phyloP scores from a whole-genome alignment of 768 basidiomycete genomes.

The Daedalea quercina region DNA sequence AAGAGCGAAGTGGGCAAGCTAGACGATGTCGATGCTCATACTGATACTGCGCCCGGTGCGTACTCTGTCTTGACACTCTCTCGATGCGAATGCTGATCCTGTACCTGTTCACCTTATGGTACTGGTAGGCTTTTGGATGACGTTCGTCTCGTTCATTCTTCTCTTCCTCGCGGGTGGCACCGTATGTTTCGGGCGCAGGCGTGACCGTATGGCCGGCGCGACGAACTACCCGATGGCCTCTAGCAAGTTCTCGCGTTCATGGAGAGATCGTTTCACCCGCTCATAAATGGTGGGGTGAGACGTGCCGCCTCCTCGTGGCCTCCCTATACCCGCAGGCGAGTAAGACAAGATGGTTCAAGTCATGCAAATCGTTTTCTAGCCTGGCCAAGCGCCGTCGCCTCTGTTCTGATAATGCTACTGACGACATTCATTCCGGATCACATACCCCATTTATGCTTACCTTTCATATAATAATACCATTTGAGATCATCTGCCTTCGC shows the following conservation, averaged over 20 bases:
- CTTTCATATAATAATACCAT: no score
- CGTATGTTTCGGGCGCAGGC: conserved; percentile 63
- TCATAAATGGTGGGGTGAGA: not conserved
- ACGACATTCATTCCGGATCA: no score
- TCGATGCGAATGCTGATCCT: not conserved
- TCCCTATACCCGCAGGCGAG: no score
- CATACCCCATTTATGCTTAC: no score
- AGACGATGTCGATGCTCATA: conserved; percentile 33
- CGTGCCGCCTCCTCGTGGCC: no score
- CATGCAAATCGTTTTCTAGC: no score
- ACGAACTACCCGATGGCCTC: conserved; percentile 19
- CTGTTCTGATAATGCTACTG: no score
- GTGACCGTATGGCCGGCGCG: conserved; percentile 39
- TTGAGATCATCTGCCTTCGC: no score
- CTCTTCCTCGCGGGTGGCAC: conserved; percentile 60
- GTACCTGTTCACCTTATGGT: not conserved
- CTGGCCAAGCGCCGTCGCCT: no score
- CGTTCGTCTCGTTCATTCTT: conserved; percentile 58
- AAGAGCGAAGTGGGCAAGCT: conserved; percentile 53
- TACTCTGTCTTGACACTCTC: conserved; percentile 1
- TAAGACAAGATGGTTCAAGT: no score
- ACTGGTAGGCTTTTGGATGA: conserved; percentile 65
- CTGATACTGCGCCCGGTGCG: conserved; percentile 60
- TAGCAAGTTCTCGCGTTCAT: conserved; percentile 21
- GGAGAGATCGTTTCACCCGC: conserved; percentile 26